phyloP scores from a whole-genome alignment of 352 stramenopile species.

The Nannochloropsis limnetica region DNA sequence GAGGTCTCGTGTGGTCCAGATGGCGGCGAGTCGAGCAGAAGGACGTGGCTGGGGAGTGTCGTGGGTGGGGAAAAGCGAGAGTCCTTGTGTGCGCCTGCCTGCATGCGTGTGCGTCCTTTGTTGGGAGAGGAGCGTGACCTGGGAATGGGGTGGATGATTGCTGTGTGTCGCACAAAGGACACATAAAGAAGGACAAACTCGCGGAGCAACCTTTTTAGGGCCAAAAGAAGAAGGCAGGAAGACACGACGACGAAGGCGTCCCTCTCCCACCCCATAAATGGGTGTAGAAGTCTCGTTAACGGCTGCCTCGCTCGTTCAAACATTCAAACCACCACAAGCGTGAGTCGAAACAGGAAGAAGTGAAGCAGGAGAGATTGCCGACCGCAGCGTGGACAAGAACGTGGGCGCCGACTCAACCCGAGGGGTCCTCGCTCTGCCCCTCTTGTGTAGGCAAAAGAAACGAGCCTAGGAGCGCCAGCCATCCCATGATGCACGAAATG shows the following conservation, averaged over 20 bases:
- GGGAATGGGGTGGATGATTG: background rate
- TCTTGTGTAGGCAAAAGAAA: too few species aligned
- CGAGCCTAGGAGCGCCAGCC: too few species aligned
- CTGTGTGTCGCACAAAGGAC: background rate
- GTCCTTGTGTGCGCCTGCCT: background rate
- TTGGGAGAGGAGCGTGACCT: background rate
- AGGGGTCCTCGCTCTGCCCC: too few species aligned
- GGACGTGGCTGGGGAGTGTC: background rate
- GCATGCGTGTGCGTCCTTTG: background rate
- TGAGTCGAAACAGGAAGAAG: too few species aligned
- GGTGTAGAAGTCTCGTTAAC: too few species aligned
- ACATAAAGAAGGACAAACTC: background rate
- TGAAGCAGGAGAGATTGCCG: too few species aligned
- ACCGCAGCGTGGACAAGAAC: too few species aligned
- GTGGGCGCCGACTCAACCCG: too few species aligned
- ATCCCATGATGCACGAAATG: too few species aligned
- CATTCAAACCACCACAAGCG: too few species aligned
- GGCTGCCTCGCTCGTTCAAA: background rate
- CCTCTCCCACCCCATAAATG: too few species aligned
- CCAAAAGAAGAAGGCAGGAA: background rate
- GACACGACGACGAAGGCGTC: background rate
- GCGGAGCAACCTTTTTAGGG: background rate
- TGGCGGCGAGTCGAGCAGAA: background rate
- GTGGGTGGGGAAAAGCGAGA: background rate
- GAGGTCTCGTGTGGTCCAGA: background rate